Evolutionary conservation across 768 basidiomycete genomes (phyloP), one percentile per base, ranked within the genome.

Genomic region (Psilocybe cubensis): DNA sequence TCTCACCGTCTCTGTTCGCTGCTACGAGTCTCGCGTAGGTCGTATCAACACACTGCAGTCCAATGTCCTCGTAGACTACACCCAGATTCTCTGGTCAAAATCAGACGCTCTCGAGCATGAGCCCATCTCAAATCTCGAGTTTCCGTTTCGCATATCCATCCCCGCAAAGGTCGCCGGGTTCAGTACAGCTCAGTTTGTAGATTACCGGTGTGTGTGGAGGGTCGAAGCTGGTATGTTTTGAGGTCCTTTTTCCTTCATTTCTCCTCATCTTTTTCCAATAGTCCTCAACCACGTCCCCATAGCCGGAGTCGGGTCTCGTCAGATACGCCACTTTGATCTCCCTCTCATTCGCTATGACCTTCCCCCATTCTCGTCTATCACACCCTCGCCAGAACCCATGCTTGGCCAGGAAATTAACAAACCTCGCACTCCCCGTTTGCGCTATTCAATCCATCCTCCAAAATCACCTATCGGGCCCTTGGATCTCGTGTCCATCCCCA

Each of bases 131-230:
- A 83, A 88, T 61, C 69, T 82, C 64, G 88, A 92, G 63, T 76
- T 80, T 63, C 85, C 89, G 2, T 94, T 92, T 70, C 83, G 84
- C 48, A 78, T 94, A 65, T 79, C 81, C 44, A 58, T 94, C 24
- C 92, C 92, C 24, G 68, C 81, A 54, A 77, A 80, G 59, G 79
- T 83, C 49, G 72, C 79, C 14, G 89, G 89, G 38, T 87, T 85
- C 64, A 88, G 87, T 69, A 86, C 87, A 46, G 82, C 87, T 12
- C 79, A 84, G 58, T 91, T 86, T 65, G 88, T 88, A 63, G 88
- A 87, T 64, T 94, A 92, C 70, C 81, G 87, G 42, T 85, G 89
- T 67, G 83, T 83, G 67, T 94, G 92, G 92, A 80, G 91, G 52
- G 78, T 94, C 55, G 92, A 94, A 76, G 92, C 92, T 60, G 81